Conservation (phyloP, 306 rosid genomes). For the Mucuna pruriens region DNA sequence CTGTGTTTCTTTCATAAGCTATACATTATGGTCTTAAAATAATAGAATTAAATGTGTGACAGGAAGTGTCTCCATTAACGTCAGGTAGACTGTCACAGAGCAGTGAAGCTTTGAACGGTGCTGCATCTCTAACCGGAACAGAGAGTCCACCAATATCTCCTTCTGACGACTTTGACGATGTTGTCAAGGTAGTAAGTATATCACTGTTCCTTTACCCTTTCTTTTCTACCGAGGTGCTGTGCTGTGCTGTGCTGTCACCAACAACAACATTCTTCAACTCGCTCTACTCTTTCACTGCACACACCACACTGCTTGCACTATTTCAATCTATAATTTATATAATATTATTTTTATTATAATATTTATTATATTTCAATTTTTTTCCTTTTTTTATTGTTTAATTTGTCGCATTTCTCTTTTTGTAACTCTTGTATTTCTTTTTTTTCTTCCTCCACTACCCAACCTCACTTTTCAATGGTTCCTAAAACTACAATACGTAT, state of each 20-base stretch:
- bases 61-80: constrained; percentile 96
- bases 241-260: too few species aligned
- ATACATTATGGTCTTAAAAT: neutral
- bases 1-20: neutral
- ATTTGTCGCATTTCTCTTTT: too few species aligned
- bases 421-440: neutral
- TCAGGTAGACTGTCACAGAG: constrained; percentile 97
- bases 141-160: constrained; percentile 96
- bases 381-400: too few species aligned
- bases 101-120: constrained; percentile 80
- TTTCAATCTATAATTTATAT: too few species aligned
- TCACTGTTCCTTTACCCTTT: constrained; percentile 33
- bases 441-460: constrained; percentile 20
- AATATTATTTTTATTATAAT: too few species aligned
- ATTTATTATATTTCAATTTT: too few species aligned
- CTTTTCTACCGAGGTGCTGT: neutral
- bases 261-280: too few species aligned
- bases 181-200: constrained; percentile 91
- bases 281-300: too few species aligned
- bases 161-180: constrained; percentile 89
- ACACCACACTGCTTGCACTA: too few species aligned
- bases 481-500: neutral
- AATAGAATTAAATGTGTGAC: constrained; percentile 26
- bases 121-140: constrained; percentile 80
- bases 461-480: constrained; percentile 31